These are phyloP conservation scores for Calendula officinalis DNA, from an alignment of 129 eudicot species.

Conservation along the genomic window DNA sequence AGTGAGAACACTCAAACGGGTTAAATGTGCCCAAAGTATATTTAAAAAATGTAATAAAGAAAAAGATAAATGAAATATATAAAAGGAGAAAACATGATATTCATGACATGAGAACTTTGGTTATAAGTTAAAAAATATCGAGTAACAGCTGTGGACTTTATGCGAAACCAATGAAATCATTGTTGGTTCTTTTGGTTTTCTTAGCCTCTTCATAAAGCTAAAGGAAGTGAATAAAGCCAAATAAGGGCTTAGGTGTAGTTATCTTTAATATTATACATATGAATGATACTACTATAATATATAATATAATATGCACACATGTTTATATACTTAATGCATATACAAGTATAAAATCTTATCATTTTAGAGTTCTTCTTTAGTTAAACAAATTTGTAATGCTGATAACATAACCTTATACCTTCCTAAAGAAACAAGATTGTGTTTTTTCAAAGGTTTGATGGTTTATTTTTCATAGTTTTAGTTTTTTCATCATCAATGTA, in stretches of 20 bases:
- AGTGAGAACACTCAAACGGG: too few species aligned
- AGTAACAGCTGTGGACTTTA: slow-evolving; percentile 13
- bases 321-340: too few species aligned
- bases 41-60: neutral
- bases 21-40: too few species aligned
- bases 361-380: too few species aligned
- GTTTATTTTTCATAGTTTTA: too few species aligned
- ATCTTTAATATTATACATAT: neutral
- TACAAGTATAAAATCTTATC: too few species aligned
- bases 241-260: neutral
- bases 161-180: neutral
- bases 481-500: too few species aligned
- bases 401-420: neutral
- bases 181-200: slow-evolving; percentile 30
- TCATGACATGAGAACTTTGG: slow-evolving; percentile 1
- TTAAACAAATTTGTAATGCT: neutral
- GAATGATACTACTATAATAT: too few species aligned
- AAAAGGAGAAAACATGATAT: slow-evolving; percentile 12
- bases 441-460: too few species aligned
- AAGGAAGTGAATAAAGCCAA: slow-evolving; percentile 20
- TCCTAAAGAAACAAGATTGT: neutral
- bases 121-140: neutral
- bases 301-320: too few species aligned
- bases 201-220: slow-evolving; percentile 24
- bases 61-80: slow-evolving; percentile 3